Evolutionary conservation across 2,329 filamentous ascomycete species (phyloP), one percentile per base, ranked within the genome.

Genomic region (Cordyceps fumosorosea): DNA sequence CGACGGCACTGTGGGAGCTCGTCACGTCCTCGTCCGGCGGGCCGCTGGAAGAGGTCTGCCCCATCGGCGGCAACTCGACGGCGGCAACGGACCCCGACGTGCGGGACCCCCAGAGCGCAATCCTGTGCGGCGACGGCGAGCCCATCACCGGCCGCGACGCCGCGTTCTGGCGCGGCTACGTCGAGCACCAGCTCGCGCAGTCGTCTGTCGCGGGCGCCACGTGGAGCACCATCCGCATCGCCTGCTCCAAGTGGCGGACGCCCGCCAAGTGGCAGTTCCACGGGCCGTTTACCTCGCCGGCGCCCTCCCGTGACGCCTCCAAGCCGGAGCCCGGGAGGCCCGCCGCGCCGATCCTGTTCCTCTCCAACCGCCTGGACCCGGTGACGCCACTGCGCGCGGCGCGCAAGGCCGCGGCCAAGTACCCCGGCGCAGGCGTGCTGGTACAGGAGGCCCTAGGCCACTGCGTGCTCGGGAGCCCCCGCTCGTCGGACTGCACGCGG

Each of bases 331-430:
- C 65, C 14, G 75, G 69, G 8, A 71, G 65, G 45, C 79, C 79
- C 0, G 68, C 69, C 0, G 75, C 75, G 4, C 79, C 80, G 4
- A 64, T 81, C 29, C 67, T 82, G 32, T 80, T 80, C 66, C 64
- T 81, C 3, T 72, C 74, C 12, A 77, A 76, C 59, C 64, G 71
- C 6, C 71, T 76, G 7, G 79, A 81, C 61, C 80, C 80, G 14
- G 76, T 80, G 12, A 81, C 80, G 29, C 80, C 80, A 5, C 65
- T 77, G 44, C 53, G 55, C 56, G 73, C 63, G 74, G 78, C 69
- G 70, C 77, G 64, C 6, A 62, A 58, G 37, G 72, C 71, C 67
- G 65, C 69, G 7, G 56, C 51, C 40, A 22, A 54, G 7, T 71
- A 74, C 52, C 69, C 69, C 1, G 70, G 69, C 18, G 66, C 73